phyloP scores from a whole-genome alignment of 768 basidiomycete genomes.

The Lactarius pseudohatsudake region DNA sequence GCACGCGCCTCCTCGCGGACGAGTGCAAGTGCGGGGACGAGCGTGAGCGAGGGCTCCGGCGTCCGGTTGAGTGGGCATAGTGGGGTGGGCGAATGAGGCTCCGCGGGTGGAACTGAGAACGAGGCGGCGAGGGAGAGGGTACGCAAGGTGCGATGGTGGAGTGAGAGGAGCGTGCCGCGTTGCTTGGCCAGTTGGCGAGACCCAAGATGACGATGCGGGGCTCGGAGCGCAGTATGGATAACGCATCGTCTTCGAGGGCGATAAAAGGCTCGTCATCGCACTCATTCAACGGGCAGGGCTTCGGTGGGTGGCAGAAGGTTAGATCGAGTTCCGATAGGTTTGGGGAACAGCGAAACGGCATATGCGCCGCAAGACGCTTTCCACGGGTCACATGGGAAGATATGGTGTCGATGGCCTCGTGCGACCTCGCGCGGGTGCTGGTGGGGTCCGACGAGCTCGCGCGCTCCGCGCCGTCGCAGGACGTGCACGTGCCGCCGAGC shows the following conservation, averaged over 20 bases:
- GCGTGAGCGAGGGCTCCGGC: constrained; percentile 51
- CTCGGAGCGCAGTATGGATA: too few species aligned
- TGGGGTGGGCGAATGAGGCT: not conserved
- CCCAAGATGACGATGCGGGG: constrained; percentile 50
- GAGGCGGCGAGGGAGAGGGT: constrained; percentile 57
- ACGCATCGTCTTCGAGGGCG: too few species aligned
- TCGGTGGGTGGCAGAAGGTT: too few species aligned
- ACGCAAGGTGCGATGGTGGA: constrained; percentile 55
- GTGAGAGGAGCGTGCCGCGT: constrained; percentile 54
- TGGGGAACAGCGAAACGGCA: too few species aligned
- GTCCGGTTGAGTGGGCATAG: constrained; percentile 39
- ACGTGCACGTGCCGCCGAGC: constrained; percentile 49
- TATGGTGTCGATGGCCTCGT: too few species aligned
- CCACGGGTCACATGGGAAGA: too few species aligned
- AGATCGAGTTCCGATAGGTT: too few species aligned
- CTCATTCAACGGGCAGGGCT: too few species aligned
- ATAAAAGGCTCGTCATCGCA: too few species aligned
- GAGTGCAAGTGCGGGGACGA: too few species aligned
- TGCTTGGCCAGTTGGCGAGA: constrained; percentile 59
- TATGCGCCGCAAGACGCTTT: too few species aligned
- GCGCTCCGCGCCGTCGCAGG: not conserved
- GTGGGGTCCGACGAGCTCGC: constrained; percentile 29
- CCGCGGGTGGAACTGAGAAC: constrained; percentile 38
- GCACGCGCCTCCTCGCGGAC: constrained; percentile 43
- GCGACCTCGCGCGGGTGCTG: constrained; percentile 63